Evolutionary conservation across 1,139 yeast genomes (phyloP).

Genomic region (Debaryomycetaceae sp.): DNA sequence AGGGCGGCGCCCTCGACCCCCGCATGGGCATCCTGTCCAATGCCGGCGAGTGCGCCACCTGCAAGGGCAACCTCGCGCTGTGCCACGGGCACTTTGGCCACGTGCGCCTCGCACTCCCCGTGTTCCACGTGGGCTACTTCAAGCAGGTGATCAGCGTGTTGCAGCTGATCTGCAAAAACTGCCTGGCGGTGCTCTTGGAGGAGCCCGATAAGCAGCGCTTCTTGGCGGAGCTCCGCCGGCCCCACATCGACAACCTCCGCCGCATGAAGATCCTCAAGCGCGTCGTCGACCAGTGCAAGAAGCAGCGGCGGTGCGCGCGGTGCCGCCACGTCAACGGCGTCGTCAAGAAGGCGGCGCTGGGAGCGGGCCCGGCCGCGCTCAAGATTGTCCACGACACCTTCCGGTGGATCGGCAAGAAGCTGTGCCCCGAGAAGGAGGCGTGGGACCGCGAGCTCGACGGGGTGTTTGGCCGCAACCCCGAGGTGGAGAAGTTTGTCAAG

Average conservation of each 20-base stretch:
- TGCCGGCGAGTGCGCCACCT: slow-evolving; percentile 77
- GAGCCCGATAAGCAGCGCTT: slow-evolving; percentile 69
- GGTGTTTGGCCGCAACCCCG: slow-evolving; percentile 72
- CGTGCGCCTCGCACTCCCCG: slow-evolving; percentile 87
- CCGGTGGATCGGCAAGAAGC: slow-evolving; percentile 91
- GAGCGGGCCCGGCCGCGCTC: slow-evolving; percentile 86
- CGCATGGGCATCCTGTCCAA: slow-evolving; percentile 93
- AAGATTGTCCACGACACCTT: slow-evolving; percentile 95
- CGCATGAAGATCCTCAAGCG: slow-evolving; percentile 85
- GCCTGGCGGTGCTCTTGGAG: slow-evolving; percentile 74
- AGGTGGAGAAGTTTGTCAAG: slow-evolving; percentile 79
- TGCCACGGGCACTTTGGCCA: slow-evolving; percentile 99
- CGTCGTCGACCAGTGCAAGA: slow-evolving; percentile 87
- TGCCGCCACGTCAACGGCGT: slow-evolving; percentile 94
- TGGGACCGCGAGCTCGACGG: slow-evolving; percentile 86
- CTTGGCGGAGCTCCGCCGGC: slow-evolving; percentile 73
- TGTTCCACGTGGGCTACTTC: slow-evolving; percentile 96
- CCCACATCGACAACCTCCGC: slow-evolving; percentile 84
- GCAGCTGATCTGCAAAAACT: slow-evolving; percentile 88
- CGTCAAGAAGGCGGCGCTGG: slow-evolving; percentile 93
- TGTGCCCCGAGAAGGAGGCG: slow-evolving; percentile 74
- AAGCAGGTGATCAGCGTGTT: slow-evolving; percentile 84
- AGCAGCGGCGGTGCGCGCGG: slow-evolving; percentile 82
- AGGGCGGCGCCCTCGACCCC: slow-evolving; percentile 84
- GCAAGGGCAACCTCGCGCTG: slow-evolving; percentile 87